phyloP scores from a whole-genome alignment of 306 rosid species.

The Delonix regia region DNA sequence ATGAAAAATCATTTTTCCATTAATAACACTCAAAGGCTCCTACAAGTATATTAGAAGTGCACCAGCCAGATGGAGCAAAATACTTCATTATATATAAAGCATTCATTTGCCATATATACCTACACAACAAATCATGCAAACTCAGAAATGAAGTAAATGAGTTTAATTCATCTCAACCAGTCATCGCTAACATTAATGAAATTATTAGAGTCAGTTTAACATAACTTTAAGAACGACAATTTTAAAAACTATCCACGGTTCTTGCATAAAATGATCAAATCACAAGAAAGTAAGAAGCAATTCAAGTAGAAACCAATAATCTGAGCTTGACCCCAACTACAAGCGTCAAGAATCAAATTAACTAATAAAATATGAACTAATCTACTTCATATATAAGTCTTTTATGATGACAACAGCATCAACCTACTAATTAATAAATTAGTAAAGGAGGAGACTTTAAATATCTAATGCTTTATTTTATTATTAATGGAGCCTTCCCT shows the following conservation, averaged over 20 bases:
- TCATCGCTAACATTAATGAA: neutral
- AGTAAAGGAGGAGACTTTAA: neutral
- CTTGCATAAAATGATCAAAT: neutral
- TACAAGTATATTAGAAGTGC: neutral
- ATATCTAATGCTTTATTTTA: neutral
- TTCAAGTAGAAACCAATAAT: neutral
- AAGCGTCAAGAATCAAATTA: slow-evolving; percentile 1
- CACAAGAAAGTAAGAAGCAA: neutral
- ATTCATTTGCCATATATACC: neutral
- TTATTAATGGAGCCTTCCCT: neutral
- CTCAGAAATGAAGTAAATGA: neutral
- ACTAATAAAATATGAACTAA: neutral
- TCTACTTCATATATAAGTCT: neutral
- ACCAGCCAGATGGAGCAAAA: neutral
- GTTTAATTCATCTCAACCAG: neutral
- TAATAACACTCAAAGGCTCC: neutral
- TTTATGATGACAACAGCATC: slow-evolving; percentile 6
- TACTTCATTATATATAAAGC: neutral
- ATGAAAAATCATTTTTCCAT: neutral
- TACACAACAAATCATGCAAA: neutral
- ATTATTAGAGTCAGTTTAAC: neutral
- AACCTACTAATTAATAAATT: neutral
- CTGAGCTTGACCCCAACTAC: neutral
- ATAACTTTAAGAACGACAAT: neutral
- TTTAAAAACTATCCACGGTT: neutral